Conservation (phyloP, 2,329 filamentous ascomycete genomes). For the Byssothecium circinans region DNA sequence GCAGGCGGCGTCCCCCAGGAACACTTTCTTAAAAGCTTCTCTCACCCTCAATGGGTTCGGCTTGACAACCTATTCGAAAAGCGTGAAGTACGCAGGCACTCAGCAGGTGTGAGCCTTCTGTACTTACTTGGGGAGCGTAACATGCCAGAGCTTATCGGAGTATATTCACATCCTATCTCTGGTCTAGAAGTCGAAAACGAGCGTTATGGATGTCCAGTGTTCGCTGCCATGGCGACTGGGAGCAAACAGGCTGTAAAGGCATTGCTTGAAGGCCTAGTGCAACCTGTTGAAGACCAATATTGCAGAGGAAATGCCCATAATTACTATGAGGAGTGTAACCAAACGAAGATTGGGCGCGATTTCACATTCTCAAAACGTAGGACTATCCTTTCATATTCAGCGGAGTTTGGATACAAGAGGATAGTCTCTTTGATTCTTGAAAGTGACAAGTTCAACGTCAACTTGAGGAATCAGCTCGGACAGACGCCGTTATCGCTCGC, state of each 20-base stretch:
- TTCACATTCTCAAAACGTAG: slow-evolving; percentile 6
- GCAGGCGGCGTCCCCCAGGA: slow-evolving; percentile 16
- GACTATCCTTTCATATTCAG: slow-evolving; percentile 1
- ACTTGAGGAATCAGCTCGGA: background rate
- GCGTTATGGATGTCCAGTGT: slow-evolving; percentile 37
- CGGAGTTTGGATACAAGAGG: slow-evolving; percentile 1
- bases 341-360: background rate
- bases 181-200: slow-evolving; percentile 27
- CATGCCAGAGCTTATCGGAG: slow-evolving; percentile 27
- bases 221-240: slow-evolving; percentile 40
- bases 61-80: slow-evolving; percentile 37
- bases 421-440: background rate
- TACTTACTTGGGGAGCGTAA: slow-evolving; percentile 5
- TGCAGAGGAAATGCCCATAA: background rate
- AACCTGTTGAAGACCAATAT: background rate
- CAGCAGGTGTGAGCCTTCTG: slow-evolving; percentile 7
- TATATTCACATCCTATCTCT: slow-evolving; percentile 16
- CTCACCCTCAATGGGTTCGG: slow-evolving; percentile 25
- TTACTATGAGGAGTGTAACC: background rate
- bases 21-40: slow-evolving; percentile 21
- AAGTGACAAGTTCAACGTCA: background rate
- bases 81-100: slow-evolving; percentile 11
- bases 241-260: slow-evolving; percentile 15
- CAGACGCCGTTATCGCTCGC: slow-evolving; percentile 1
- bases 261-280: background rate